Evolutionary conservation across 2,329 filamentous ascomycete genomes (phyloP).

Genomic region (Nothomitra cinnamomea): DNA sequence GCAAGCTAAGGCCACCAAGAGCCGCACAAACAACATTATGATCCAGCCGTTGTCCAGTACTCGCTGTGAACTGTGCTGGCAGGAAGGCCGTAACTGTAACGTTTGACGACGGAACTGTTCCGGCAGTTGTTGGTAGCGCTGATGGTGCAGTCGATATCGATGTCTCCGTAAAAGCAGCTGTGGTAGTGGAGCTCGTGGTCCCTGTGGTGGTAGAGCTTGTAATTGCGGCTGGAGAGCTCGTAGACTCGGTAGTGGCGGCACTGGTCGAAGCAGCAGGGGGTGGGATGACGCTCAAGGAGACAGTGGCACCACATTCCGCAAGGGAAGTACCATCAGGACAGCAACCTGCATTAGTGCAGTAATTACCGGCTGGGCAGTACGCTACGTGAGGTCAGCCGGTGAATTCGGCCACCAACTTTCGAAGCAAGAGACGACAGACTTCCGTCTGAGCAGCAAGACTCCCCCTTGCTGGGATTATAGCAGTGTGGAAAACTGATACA

Average conservation of each 20-base stretch:
- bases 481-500: not conserved
- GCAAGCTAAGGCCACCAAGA: not conserved
- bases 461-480: not conserved
- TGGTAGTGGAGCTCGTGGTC: not conserved
- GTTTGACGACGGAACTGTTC: too few relatives aligned
- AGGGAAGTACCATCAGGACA: not conserved
- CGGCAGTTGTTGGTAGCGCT: too few relatives aligned
- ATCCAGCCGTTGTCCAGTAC: not conserved
- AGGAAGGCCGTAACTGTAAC: too few relatives aligned
- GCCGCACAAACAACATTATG: not conserved
- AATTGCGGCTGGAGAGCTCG: not conserved
- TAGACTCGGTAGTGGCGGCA: not conserved
- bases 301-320: not conserved
- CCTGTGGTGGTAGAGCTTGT: not conserved
- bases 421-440: not conserved
- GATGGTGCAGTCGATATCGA: too few relatives aligned
- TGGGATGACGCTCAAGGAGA: not conserved
- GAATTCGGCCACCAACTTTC: too few relatives aligned
- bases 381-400: not conserved
- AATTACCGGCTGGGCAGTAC: not conserved
- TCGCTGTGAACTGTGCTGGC: not conserved
- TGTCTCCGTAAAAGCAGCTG: too few relatives aligned
- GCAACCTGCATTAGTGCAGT: not conserved
- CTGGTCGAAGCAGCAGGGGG: not conserved
- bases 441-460: not conserved